These are phyloP conservation scores for Aspergillus sp. DNA, from an alignment of 2,329 filamentous ascomycete genomes.

Conservation along the genomic window DNA sequence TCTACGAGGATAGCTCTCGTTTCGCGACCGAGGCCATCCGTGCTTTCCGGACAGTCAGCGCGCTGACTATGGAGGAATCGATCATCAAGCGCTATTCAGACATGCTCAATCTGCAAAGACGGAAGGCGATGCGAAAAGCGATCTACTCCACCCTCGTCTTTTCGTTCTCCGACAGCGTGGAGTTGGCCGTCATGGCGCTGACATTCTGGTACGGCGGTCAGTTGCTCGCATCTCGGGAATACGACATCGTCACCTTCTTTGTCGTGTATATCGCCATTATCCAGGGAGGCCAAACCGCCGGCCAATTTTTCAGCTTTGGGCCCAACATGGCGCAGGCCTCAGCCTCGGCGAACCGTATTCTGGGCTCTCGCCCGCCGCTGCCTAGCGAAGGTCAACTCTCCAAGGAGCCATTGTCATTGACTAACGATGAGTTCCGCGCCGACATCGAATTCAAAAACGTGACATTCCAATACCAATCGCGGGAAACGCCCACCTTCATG, in stretches of 20 bases:
- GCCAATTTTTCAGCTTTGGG: constrained; percentile 66
- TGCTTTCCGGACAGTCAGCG: constrained; percentile 70
- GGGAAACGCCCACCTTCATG: neutral
- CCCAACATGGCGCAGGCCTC: constrained; percentile 51
- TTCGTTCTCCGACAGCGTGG: constrained; percentile 67
- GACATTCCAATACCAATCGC: neutral
- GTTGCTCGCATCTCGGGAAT: constrained; percentile 55
- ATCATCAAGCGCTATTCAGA: constrained; percentile 62
- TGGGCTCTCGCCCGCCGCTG: constrained; percentile 29
- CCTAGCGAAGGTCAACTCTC: constrained; percentile 44
- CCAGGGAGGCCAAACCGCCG: constrained; percentile 66
- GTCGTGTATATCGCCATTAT: constrained; percentile 65
- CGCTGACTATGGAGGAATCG: constrained; percentile 67
- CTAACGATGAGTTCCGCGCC: constrained; percentile 43
- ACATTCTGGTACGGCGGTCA: constrained; percentile 64
- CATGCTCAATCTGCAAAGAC: constrained; percentile 61
- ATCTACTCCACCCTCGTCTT: constrained; percentile 65
- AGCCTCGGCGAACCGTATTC: constrained; percentile 38
- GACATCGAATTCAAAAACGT: constrained; percentile 36
- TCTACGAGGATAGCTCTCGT: constrained; percentile 72
- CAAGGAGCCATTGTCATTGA: constrained; percentile 25
- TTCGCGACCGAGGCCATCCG: constrained; percentile 73
- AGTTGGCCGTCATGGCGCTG: constrained; percentile 62
- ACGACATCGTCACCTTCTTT: constrained; percentile 50
- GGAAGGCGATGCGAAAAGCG: constrained; percentile 60